A percentile compares a stretch with the other conserved stretches of the same genome.
Conservation (phyloP, 305 asterid genomes). For the Plantago lanceolata region DNA sequence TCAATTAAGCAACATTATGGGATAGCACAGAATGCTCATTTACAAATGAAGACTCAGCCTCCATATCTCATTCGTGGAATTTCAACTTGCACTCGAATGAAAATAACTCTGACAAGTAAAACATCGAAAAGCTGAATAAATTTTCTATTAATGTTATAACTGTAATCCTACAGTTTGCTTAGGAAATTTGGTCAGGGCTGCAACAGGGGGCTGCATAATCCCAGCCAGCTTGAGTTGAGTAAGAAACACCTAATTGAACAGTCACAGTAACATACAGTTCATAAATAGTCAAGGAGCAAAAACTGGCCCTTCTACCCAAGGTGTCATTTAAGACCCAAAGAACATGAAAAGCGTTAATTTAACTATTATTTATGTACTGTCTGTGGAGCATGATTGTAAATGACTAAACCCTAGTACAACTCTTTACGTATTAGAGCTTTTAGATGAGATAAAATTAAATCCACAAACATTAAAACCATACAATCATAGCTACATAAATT, state of each 20-base stretch:
- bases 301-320: background rate
- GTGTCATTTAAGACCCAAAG: too few relatives aligned
- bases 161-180: slow-evolving; percentile 2
- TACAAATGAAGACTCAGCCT: background rate
- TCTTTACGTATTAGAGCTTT: too few relatives aligned
- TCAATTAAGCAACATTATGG: background rate
- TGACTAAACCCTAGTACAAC: too few relatives aligned
- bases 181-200: background rate
- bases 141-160: background rate
- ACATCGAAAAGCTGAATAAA: background rate
- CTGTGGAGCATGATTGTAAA: too few relatives aligned
- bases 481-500: background rate
- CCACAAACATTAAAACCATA: background rate
- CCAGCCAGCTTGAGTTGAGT: background rate
- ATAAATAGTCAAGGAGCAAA: background rate
- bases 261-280: background rate
- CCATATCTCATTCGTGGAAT: background rate
- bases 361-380: too few relatives aligned
- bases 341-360: too few relatives aligned
- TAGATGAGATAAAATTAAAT: too few relatives aligned
- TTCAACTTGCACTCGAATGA: background rate
- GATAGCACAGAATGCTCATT: background rate
- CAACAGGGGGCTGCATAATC: background rate
- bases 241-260: background rate
- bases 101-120: background rate